phyloP scores from a whole-genome alignment of 1,139 yeast genomes.

The Zygotorulaspora mrakii region DNA sequence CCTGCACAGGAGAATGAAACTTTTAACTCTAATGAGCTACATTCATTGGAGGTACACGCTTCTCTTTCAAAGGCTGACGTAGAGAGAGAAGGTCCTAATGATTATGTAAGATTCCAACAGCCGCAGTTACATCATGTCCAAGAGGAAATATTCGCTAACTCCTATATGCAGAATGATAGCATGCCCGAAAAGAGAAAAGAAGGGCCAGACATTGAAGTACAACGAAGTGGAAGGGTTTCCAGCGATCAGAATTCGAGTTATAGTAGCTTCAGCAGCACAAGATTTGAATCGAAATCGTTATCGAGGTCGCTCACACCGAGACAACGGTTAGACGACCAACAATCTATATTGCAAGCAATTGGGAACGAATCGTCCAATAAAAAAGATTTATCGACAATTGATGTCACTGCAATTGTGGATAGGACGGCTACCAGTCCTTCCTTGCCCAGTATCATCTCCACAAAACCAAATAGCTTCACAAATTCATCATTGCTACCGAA shows the following conservation, averaged over 20 bases:
- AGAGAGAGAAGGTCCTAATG: neutral
- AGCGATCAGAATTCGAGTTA: slow-evolving; percentile 5
- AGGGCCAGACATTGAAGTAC: neutral
- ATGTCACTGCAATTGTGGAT: slow-evolving; percentile 4
- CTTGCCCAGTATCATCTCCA: slow-evolving; percentile 11
- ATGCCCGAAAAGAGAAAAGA: slow-evolving; percentile 17
- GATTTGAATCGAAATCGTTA: slow-evolving; percentile 7
- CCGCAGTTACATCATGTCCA: slow-evolving; percentile 29
- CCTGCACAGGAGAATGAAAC: no score
- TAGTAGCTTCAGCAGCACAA: slow-evolving; percentile 3
- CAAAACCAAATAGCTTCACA: slow-evolving; percentile 8
- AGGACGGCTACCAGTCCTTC: slow-evolving; percentile 8
- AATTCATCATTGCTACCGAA: slow-evolving; percentile 21
- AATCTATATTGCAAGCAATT: slow-evolving; percentile 1
- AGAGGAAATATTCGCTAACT: slow-evolving; percentile 41
- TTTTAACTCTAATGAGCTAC: neutral
- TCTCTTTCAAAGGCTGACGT: neutral
- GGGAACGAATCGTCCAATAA: slow-evolving; percentile 4
- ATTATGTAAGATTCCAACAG: slow-evolving; percentile 10
- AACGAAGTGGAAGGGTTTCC: slow-evolving; percentile 5
- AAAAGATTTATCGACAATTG: slow-evolving; percentile 1
- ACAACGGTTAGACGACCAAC: slow-evolving; percentile 23
- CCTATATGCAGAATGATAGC: slow-evolving; percentile 40
- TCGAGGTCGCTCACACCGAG: slow-evolving; percentile 43
- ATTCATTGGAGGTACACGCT: neutral